Percentiles rank a stretch among this genome's conserved stretches.
Evolutionary conservation across 305 asterid genomes (phyloP).

Genomic region (Solanum hybrid): DNA sequence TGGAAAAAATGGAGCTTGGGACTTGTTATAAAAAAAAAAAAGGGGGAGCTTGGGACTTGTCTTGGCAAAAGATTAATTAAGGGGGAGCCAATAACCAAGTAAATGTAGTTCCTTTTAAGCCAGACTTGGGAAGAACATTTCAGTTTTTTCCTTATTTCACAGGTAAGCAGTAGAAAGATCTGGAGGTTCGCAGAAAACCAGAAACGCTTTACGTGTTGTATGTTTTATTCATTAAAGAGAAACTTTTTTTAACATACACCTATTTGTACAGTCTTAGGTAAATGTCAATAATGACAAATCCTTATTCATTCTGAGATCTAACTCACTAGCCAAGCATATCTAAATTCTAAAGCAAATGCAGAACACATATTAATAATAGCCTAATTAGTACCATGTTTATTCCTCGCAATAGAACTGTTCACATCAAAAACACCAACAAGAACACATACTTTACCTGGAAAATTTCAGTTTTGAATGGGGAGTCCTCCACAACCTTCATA

Average conservation of each 20-base stretch:
- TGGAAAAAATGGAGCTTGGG: neutral
- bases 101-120: neutral
- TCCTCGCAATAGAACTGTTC: neutral
- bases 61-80: neutral
- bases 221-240: neutral
- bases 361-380: neutral
- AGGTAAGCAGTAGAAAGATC: neutral
- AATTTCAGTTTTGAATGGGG: conserved; percentile 60
- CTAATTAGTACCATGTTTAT: neutral
- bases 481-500: conserved; percentile 45
- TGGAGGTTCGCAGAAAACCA: neutral
- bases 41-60: neutral
- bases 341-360: neutral
- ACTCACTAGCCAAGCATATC: neutral
- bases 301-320: neutral
- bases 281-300: neutral
- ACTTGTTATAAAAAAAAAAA: neutral
- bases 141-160: neutral
- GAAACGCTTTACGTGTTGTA: neutral
- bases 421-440: conserved; percentile 3
- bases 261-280: neutral
- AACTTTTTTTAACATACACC: neutral
- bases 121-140: neutral
- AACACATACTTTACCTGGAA: conserved; percentile 48
- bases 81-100: neutral